phyloP scores from a whole-genome alignment of 352 stramenopile genomes.

The Peronospora destructor region DNA sequence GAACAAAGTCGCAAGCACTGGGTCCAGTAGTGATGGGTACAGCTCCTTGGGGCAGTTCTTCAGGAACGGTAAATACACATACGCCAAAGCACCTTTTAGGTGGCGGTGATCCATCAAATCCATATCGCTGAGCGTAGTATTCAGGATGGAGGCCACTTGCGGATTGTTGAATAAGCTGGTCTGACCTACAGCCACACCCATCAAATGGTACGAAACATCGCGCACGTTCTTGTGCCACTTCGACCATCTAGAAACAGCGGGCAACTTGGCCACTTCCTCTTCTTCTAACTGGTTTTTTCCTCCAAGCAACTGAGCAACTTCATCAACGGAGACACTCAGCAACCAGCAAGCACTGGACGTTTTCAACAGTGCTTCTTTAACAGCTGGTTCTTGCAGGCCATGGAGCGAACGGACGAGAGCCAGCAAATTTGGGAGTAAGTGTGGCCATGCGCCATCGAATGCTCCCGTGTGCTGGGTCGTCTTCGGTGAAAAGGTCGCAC shows the following conservation, averaged over 20 bases:
- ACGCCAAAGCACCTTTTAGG: constrained; percentile 58
- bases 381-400: constrained; percentile 38
- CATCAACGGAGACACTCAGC: constrained; percentile 62
- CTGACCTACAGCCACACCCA: constrained; percentile 50
- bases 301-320: constrained; percentile 65
- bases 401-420: constrained; percentile 56
- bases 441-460: constrained; percentile 53
- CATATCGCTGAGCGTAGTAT: constrained; percentile 57
- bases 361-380: constrained; percentile 52
- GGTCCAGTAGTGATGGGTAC: constrained; percentile 55
- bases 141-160: constrained; percentile 40
- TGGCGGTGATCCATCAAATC: constrained; percentile 69
- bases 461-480: constrained; percentile 24
- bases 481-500: constrained; percentile 18
- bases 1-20: constrained; percentile 47
- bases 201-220: constrained; percentile 72
- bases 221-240: constrained; percentile 81
- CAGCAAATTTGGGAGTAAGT: constrained; percentile 65
- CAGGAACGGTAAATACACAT: constrained; percentile 64
- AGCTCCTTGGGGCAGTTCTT: constrained; percentile 57
- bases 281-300: constrained; percentile 70
- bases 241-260: constrained; percentile 45
- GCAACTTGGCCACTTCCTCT: constrained; percentile 52
- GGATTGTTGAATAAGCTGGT: constrained; percentile 46
- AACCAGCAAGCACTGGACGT: constrained; percentile 56